A percentile compares a stretch with the other conserved stretches of the same genome.
phyloP scores from a whole-genome alignment of 768 basidiomycete species.

The Dacryopinax spathularia region DNA sequence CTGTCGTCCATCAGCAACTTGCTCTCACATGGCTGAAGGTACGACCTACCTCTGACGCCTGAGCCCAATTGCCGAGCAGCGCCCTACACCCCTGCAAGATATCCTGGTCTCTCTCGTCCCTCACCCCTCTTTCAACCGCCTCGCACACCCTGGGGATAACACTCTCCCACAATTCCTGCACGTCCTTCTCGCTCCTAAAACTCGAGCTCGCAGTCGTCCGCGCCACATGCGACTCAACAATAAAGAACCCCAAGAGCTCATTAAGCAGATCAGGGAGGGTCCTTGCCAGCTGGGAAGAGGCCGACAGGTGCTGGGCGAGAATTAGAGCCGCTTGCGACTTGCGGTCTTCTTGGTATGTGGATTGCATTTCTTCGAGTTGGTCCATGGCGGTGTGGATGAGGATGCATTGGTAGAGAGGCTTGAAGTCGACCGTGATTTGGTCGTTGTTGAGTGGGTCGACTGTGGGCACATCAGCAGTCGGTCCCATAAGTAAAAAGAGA shows the following conservation, averaged over 20 bases:
- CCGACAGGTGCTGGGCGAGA: constrained; percentile 36
- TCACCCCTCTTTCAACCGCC: constrained; percentile 58
- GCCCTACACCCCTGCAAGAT: constrained; percentile 73
- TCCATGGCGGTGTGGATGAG: constrained; percentile 90
- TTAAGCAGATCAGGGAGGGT: constrained; percentile 61
- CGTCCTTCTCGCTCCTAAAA: constrained; percentile 81
- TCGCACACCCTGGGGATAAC: constrained; percentile 59
- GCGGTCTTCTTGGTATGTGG: constrained; percentile 92
- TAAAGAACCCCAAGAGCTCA: constrained; percentile 95
- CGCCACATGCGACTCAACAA: constrained; percentile 85
- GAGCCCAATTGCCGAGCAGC: constrained; percentile 67
- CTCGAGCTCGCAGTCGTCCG: constrained; percentile 53
- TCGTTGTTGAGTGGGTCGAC: constrained; percentile 90
- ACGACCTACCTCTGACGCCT: constrained; percentile 68
- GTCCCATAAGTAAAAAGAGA: neutral
- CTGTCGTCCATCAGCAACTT: constrained; percentile 27
- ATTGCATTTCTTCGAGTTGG: constrained; percentile 76
- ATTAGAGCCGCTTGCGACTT: constrained; percentile 98
- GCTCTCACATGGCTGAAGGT: neutral
- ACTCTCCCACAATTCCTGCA: constrained; percentile 91
- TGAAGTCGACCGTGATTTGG: constrained; percentile 77
- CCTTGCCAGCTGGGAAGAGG: constrained; percentile 23
- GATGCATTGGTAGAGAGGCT: constrained; percentile 88
- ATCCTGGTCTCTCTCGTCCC: constrained; percentile 63
- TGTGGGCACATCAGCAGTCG: constrained; percentile 21